Conservation (phyloP, 306 rosid species). For the Quillaja saponaria region DNA sequence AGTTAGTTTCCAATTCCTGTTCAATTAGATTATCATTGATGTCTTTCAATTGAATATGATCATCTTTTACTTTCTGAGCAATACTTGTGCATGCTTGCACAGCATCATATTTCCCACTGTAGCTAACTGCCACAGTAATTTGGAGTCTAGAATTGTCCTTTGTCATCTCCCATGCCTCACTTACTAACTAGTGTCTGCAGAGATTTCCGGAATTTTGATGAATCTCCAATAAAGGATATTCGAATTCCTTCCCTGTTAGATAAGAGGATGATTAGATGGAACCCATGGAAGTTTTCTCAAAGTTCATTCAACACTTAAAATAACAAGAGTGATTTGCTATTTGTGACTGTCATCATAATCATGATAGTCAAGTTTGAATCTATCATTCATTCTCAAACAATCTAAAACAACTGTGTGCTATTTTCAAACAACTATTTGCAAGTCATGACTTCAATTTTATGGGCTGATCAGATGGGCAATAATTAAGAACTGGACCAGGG, state of each 20-base stretch:
- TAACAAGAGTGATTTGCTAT: too few relatives aligned
- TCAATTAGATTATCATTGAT: slow-evolving; percentile 51
- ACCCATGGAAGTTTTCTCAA: neutral
- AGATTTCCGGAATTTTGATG: slow-evolving; percentile 49
- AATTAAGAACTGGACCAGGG: slow-evolving; percentile 65
- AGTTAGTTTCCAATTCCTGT: slow-evolving; percentile 70
- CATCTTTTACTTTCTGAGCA: slow-evolving; percentile 58
- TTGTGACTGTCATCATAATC: too few relatives aligned
- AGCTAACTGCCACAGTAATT: slow-evolving; percentile 62
- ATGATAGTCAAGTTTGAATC: too few relatives aligned
- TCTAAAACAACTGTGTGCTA: too few relatives aligned
- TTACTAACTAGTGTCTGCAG: slow-evolving; percentile 37
- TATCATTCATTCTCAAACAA: too few relatives aligned
- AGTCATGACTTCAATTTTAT: too few relatives aligned
- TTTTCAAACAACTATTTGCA: too few relatives aligned
- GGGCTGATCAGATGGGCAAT: slow-evolving; percentile 56
- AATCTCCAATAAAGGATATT: slow-evolving; percentile 71
- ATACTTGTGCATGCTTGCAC: slow-evolving; percentile 70
- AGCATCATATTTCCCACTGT: slow-evolving; percentile 75
- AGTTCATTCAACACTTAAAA: neutral
- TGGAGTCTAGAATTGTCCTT: slow-evolving; percentile 50
- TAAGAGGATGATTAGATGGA: neutral
- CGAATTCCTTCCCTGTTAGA: slow-evolving; percentile 56
- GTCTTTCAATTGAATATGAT: slow-evolving; percentile 26
- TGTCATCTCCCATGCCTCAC: slow-evolving; percentile 46